These are phyloP conservation scores for Pelargonium myrrhifolium DNA, from an alignment of 441 rosid genomes.

Conservation along the genomic window DNA sequence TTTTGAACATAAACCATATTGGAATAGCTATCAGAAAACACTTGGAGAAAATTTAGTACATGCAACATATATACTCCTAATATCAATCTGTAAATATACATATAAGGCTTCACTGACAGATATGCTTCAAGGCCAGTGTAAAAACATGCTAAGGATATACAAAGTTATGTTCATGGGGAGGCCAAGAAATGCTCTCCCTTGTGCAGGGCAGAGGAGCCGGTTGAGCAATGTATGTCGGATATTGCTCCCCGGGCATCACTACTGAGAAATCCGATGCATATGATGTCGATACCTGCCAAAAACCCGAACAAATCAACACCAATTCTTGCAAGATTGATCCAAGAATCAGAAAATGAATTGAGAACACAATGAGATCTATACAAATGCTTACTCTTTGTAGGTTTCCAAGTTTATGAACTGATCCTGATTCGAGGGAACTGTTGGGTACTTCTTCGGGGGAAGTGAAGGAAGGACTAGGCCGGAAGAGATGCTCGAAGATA, in stretches of 20 bases:
- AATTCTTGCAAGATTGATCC: not conserved
- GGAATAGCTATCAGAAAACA: too few relatives aligned
- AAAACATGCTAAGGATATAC: constrained; percentile 22
- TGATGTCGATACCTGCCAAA: constrained; percentile 39
- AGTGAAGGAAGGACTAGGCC: constrained; percentile 49
- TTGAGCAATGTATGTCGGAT: constrained; percentile 76
- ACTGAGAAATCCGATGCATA: constrained; percentile 63
- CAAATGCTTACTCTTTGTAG: constrained; percentile 38
- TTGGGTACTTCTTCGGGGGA: constrained; percentile 36
- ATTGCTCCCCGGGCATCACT: constrained; percentile 77
- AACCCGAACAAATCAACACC: not conserved
- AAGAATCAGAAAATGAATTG: not conserved
- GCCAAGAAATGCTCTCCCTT: constrained; percentile 67
- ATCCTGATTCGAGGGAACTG: constrained; percentile 25
- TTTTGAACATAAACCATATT: too few relatives aligned
- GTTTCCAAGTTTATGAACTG: constrained; percentile 29
- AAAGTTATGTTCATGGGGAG: constrained; percentile 41
- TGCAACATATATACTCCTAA: too few relatives aligned
- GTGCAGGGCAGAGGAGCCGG: constrained; percentile 78
- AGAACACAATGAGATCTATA: not conserved
- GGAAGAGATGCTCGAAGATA: constrained; percentile 59
- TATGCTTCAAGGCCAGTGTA: constrained; percentile 6
- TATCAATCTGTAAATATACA: constrained; percentile 12
- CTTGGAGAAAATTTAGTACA: too few relatives aligned
- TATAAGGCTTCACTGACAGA: not conserved